Evolutionary conservation across 2,329 filamentous ascomycete genomes (phyloP).

Genomic region (Phyllosticta ampelicida): DNA sequence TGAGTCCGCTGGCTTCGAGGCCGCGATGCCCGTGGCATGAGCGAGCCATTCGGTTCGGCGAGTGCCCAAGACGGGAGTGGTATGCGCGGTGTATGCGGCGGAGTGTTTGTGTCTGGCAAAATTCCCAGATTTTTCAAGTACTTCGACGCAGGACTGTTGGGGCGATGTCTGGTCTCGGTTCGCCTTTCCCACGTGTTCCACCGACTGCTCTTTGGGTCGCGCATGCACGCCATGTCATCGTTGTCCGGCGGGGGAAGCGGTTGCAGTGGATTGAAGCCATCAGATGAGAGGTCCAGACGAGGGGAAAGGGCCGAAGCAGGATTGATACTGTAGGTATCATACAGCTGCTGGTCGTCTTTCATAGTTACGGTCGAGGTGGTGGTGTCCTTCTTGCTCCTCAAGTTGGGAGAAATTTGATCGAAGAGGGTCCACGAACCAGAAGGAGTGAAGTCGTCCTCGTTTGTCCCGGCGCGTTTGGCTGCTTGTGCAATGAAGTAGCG

Average conservation of each 20-base stretch:
- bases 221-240: slow-evolving; percentile 1
- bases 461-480: slow-evolving; percentile 1
- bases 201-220: slow-evolving; percentile 4
- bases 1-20: neutral
- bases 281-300: neutral
- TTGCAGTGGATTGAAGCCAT: neutral
- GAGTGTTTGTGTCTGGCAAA: neutral
- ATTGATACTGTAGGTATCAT: slow-evolving; percentile 2
- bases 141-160: neutral
- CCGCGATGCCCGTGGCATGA: neutral
- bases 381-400: neutral
- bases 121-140: neutral
- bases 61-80: neutral
- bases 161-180: neutral
- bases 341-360: neutral
- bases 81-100: neutral
- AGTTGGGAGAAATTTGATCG: neutral
- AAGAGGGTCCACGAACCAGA: neutral
- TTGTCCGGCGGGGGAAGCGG: slow-evolving; percentile 3
- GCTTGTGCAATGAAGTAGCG: slow-evolving; percentile 8
- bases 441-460: neutral
- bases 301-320: neutral
- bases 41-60: neutral
- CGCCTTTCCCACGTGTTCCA: slow-evolving; percentile 7
- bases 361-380: neutral